Base-by-base conservation (phyloP, 2,329 filamentous ascomycete species). In the Periconia digitata region DNA sequence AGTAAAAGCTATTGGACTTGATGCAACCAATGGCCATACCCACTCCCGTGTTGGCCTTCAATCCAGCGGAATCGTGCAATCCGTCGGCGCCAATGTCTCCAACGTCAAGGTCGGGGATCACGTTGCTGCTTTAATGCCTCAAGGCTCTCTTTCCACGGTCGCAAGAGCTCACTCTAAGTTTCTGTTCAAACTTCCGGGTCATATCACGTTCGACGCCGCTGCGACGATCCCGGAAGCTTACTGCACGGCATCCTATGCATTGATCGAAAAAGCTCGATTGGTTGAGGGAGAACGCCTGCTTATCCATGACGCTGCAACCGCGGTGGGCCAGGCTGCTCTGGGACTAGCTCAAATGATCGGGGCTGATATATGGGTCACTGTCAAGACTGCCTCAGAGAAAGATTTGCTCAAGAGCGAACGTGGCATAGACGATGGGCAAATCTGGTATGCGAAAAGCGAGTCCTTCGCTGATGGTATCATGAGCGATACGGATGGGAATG, bases 251-350 rank as follows among this genome's bases (percentile, higher is more conserved):
- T 45, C 53, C 17, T 58, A 70, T 51, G 58, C 60, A 29, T 50
- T 74, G 17, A 49, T 65, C 21, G 59, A 67, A 5, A 46, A 62
- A 22, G 67, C 62, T 0, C 53, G 58, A 20, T 50, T 75, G 10
- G 29, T 40, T 2, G 56, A 61, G 18, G 70, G 65, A 13, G 67
- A 75, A 40, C 62, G 48, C 12, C 43, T 70, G 15, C 49, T 72
- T 3, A 58, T 72, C 10, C 61, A 66, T 17, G 48, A 64, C 21
- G 69, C 58, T 2, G 55, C 63, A 21, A 59, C 59, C 15, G 53
- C 59, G 10, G 46, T 64, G 1, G 68, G 68, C 1, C 64, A 69
- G 50, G 64, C 66, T 7, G 63, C 61, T 16, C 50, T 71, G 16
- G 39, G 49, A 8, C 39, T 69, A 20, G 60, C 64, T 1, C 52